These are phyloP conservation scores for Hanseniaspora lindneri DNA, from an alignment of 805 yeast species.

Conservation along the genomic window DNA sequence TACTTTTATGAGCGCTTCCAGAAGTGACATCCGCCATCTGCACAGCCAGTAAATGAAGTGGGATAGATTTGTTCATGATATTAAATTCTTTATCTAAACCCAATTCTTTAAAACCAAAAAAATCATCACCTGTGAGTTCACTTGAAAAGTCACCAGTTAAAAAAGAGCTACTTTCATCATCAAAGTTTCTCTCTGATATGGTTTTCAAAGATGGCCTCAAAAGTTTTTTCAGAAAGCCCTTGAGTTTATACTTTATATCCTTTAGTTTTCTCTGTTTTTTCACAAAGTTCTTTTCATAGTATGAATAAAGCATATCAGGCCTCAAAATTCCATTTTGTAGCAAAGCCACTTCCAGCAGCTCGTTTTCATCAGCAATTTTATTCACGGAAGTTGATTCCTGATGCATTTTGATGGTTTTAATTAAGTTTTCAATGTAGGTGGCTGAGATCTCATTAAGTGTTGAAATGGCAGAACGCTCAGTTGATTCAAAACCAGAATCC, in stretches of 20 bases:
- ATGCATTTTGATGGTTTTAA: slow-evolving; percentile 57
- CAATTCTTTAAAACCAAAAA: slow-evolving; percentile 89
- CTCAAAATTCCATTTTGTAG: slow-evolving; percentile 78
- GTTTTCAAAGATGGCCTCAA: slow-evolving; percentile 70
- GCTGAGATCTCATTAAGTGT: slow-evolving; percentile 76
- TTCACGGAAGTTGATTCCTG: slow-evolving; percentile 45
- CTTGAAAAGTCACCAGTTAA: slow-evolving; percentile 87
- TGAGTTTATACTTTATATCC: slow-evolving; percentile 56
- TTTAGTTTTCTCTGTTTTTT: slow-evolving; percentile 57
- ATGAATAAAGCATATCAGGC: slow-evolving; percentile 63
- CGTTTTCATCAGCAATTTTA: slow-evolving; percentile 29
- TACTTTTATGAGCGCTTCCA: slow-evolving; percentile 41
- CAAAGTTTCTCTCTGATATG: slow-evolving; percentile 63
- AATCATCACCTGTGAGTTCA: slow-evolving; percentile 84
- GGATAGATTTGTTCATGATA: slow-evolving; percentile 70
- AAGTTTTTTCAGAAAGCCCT: slow-evolving; percentile 61
- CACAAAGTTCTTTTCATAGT: slow-evolving; percentile 57
- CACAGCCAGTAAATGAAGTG: slow-evolving; percentile 60
- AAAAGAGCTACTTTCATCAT: slow-evolving; percentile 86
- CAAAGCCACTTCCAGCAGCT: slow-evolving; percentile 49
- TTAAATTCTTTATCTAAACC: slow-evolving; percentile 91
- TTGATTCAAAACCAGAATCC: slow-evolving; percentile 84
- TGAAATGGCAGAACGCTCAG: slow-evolving; percentile 66
- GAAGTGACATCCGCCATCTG: slow-evolving; percentile 54
- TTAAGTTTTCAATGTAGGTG: slow-evolving; percentile 61